Evolutionary conservation across 306 rosid genomes (phyloP).

Genomic region (Quercus variabilis): DNA sequence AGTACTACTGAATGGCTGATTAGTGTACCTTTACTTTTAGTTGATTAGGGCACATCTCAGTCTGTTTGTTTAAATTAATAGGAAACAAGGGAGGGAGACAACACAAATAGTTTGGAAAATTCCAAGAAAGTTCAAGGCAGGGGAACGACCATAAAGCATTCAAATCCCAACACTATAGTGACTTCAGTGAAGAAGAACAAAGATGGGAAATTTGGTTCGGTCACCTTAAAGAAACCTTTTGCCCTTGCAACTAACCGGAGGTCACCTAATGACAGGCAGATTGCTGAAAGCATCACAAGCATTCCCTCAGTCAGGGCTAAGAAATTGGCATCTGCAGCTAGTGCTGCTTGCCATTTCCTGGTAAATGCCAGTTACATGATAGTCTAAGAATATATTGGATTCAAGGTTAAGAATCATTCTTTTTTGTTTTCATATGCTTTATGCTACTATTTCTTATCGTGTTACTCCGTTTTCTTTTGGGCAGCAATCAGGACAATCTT

Average conservation of each 20-base stretch:
- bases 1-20: background rate
- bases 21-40: background rate
- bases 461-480: slow-evolving; percentile 19
- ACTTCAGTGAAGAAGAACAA: slow-evolving; percentile 42
- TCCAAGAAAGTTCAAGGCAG: slow-evolving; percentile 37
- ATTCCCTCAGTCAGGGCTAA: background rate
- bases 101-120: background rate
- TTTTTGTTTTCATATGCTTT: background rate
- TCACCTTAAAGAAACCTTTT: slow-evolving; percentile 41
- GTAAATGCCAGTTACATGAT: slow-evolving; percentile 10
- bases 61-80: background rate
- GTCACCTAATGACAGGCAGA: slow-evolving; percentile 45
- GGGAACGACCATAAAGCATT: slow-evolving; percentile 47
- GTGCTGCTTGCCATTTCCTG: background rate
- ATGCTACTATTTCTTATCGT: background rate
- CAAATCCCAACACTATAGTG: slow-evolving; percentile 32
- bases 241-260: slow-evolving; percentile 28
- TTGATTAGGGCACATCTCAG: background rate
- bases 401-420: slow-evolving; percentile 17
- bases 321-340: background rate
- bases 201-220: slow-evolving; percentile 51
- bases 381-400: background rate
- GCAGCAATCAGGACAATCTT: slow-evolving; percentile 64
- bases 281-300: background rate
- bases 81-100: background rate